Percentiles rank a stretch among this genome's conserved stretches.
These are phyloP conservation scores for Pinus albicaulis DNA, from an alignment of 75 land plant species.

Conservation along the genomic window DNA sequence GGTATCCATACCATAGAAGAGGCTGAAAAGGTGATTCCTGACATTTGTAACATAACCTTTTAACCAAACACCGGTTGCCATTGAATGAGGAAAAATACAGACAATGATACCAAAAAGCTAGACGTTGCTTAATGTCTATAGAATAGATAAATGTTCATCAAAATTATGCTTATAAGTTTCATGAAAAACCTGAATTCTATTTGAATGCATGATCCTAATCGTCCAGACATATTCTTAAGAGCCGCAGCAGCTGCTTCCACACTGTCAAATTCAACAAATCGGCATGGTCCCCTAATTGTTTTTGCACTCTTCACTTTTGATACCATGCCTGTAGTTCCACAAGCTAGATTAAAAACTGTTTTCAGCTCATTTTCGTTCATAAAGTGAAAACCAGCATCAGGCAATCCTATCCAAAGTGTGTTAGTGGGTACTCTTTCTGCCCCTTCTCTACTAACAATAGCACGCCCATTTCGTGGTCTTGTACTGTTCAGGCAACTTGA, in stretches of 20 bases:
- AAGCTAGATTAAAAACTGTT: conserved; percentile 47
- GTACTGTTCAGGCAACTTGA: conserved; percentile 15
- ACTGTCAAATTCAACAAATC: conserved; percentile 62
- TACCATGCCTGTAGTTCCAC: conserved; percentile 42
- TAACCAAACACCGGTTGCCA: not conserved
- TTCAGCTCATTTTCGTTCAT: conserved; percentile 52
- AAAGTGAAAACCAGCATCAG: conserved; percentile 38
- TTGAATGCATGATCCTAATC: conserved; percentile 44
- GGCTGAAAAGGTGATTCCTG: not conserved
- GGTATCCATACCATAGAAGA: not conserved
- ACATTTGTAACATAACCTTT: not conserved
- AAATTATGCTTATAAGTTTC: not conserved
- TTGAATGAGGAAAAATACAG: not conserved
- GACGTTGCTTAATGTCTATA: not conserved
- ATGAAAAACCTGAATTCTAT: conserved; percentile 58
- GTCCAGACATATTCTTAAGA: conserved; percentile 42
- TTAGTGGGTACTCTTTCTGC: conserved; percentile 43
- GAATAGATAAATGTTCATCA: not conserved
- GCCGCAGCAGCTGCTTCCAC: conserved; percentile 56
- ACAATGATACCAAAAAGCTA: not conserved
- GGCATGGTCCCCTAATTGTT: conserved; percentile 31
- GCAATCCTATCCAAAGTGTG: conserved; percentile 55
- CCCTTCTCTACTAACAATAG: conserved; percentile 24
- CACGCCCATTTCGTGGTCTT: conserved; percentile 17
- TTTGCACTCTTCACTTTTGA: conserved; percentile 44